Evolutionary conservation across 352 stramenopile species (phyloP).

Genomic region (Nothophytophthora sp.): DNA sequence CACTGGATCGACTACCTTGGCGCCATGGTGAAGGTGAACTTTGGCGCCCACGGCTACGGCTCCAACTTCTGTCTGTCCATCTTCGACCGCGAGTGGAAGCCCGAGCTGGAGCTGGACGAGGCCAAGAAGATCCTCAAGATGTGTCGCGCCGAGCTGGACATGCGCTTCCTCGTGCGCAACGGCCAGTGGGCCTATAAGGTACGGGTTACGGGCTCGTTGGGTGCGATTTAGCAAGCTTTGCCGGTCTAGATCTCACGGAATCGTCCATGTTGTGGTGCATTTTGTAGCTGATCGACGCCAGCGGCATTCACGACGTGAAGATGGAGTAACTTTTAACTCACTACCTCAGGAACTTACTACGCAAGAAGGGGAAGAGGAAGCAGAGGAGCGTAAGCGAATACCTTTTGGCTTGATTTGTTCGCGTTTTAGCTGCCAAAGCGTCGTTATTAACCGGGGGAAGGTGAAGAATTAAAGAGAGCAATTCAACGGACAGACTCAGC

Average conservation of each 20-base stretch:
- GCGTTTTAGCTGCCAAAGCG: not conserved
- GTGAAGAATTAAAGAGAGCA: not conserved
- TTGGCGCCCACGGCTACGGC: slow-evolving; percentile 84
- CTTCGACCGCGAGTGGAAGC: slow-evolving; percentile 89
- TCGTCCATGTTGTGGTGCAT: not conserved
- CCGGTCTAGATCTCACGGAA: not conserved
- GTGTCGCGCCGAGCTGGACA: slow-evolving; percentile 79
- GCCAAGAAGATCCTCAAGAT: slow-evolving; percentile 74
- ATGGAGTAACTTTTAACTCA: slow-evolving; percentile 37
- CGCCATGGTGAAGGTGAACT: slow-evolving; percentile 87
- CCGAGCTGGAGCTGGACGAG: slow-evolving; percentile 79
- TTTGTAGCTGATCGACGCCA: slow-evolving; percentile 61
- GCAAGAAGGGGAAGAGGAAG: slow-evolving; percentile 5
- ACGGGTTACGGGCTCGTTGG: slow-evolving; percentile 18
- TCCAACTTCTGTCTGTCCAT: slow-evolving; percentile 87
- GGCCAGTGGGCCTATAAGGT: slow-evolving; percentile 85
- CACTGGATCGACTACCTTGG: slow-evolving; percentile 91
- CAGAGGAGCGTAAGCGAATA: slow-evolving; percentile 17
- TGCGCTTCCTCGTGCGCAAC: slow-evolving; percentile 87
- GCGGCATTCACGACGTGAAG: slow-evolving; percentile 67
- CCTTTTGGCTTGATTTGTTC: slow-evolving; percentile 16
- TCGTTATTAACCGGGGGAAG: not conserved
- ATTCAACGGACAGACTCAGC: not conserved
- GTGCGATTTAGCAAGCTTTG: not conserved
- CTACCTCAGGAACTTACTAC: slow-evolving; percentile 3